phyloP scores from a whole-genome alignment of 441 rosid genomes.

The Corymbia citriodora region DNA sequence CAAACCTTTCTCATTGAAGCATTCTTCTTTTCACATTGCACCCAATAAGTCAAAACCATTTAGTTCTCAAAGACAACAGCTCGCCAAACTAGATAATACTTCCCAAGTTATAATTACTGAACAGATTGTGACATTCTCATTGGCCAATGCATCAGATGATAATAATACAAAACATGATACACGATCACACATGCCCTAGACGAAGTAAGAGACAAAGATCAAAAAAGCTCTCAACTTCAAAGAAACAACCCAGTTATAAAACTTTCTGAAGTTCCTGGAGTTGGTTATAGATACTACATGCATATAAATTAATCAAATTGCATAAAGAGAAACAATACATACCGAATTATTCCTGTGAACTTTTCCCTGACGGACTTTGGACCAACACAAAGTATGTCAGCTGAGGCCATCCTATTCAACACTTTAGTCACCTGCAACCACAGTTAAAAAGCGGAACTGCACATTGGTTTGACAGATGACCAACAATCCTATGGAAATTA shows the following conservation, averaged over 20 bases:
- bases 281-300: not conserved
- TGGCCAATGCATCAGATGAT: not conserved
- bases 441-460: not conserved
- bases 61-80: not conserved
- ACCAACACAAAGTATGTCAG: constrained; percentile 84
- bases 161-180: not conserved
- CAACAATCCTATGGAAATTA: not conserved
- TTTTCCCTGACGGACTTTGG: constrained; percentile 73
- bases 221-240: not conserved
- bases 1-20: not conserved
- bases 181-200: not conserved
- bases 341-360: constrained; percentile 81
- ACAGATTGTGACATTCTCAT: not conserved
- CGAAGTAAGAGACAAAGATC: not conserved
- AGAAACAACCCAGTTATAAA: not conserved
- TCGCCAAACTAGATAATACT: not conserved
- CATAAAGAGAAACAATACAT: not conserved
- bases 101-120: not conserved
- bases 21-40: not conserved
- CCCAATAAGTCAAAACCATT: not conserved
- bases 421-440: constrained; percentile 75
- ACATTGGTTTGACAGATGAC: not conserved
- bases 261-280: not conserved
- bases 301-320: not conserved
- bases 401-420: constrained; percentile 63